These are phyloP conservation scores for Spathaspora passalidarum DNA, from an alignment of 805 yeast species.

Conservation along the genomic window DNA sequence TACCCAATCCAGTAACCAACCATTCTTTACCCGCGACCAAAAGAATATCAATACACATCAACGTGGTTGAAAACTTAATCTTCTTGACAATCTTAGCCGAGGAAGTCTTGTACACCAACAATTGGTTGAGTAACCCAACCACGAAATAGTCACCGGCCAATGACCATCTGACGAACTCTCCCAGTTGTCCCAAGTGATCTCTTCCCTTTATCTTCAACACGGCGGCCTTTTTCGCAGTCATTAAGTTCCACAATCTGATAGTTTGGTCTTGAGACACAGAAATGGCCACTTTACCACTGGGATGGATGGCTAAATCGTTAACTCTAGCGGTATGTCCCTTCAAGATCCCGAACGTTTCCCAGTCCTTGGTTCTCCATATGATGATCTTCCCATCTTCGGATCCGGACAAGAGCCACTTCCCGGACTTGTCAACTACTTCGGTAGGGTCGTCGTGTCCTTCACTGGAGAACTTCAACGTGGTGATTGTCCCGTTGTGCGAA, in stretches of 20 bases:
- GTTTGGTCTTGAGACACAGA: slow-evolving; percentile 85
- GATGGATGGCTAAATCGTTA: slow-evolving; percentile 85
- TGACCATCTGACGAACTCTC: slow-evolving; percentile 67
- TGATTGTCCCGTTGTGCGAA: slow-evolving; percentile 86
- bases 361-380: slow-evolving; percentile 94
- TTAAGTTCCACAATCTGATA: slow-evolving; percentile 87
- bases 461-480: slow-evolving; percentile 67
- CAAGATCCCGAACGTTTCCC: slow-evolving; percentile 87
- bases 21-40: slow-evolving; percentile 49
- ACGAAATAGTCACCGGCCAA: slow-evolving; percentile 65
- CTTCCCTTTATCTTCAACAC: slow-evolving; percentile 67
- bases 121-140: slow-evolving; percentile 67
- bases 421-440: slow-evolving; percentile 38
- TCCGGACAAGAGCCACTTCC: slow-evolving; percentile 88
- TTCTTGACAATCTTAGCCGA: slow-evolving; percentile 58
- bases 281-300: slow-evolving; percentile 84
- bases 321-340: slow-evolving; percentile 87
- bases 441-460: slow-evolving; percentile 26
- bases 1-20: slow-evolving; percentile 63
- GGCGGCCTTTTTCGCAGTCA: slow-evolving; percentile 95
- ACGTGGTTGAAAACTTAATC: slow-evolving; percentile 48
- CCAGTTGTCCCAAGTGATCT: slow-evolving; percentile 63
- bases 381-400: slow-evolving; percentile 88
- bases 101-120: slow-evolving; percentile 63
- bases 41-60: slow-evolving; percentile 66